Evolutionary conservation across 2,329 filamentous ascomycete species (phyloP).

Genomic region (Cladophialophora carrionii): DNA sequence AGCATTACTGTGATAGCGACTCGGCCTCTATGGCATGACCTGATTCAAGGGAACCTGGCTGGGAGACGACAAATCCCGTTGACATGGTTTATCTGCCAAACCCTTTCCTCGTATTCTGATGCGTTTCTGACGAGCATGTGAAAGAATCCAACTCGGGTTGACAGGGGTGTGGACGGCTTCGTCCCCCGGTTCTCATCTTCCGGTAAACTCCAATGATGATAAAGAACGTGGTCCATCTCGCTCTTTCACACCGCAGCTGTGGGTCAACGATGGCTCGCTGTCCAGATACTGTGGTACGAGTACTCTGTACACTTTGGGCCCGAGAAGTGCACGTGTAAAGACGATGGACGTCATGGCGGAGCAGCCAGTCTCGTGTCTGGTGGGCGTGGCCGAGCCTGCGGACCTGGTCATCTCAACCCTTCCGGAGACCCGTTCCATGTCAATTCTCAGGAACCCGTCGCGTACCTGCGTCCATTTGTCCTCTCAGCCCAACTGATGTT

Average conservation of each 20-base stretch:
- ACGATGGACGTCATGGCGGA: constrained; percentile 1
- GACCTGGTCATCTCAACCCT: background rate
- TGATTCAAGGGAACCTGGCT: background rate
- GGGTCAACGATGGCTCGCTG: background rate
- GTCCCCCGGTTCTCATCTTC: background rate
- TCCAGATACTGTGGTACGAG: background rate
- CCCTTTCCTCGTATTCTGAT: background rate
- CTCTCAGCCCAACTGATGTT: constrained; percentile 18
- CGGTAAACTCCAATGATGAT: constrained; percentile 5
- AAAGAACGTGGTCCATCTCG: constrained; percentile 8
- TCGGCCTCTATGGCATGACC: background rate
- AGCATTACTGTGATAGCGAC: constrained; percentile 14
- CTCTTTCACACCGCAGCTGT: background rate
- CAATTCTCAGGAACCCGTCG: constrained; percentile 31
- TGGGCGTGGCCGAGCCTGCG: background rate
- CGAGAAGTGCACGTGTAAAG: constrained; percentile 12
- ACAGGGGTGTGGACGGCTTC: constrained; percentile 3
- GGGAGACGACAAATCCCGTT: constrained; percentile 4
- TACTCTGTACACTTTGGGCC: background rate
- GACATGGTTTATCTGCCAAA: constrained; percentile 1
- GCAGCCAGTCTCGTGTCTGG: constrained; percentile 2
- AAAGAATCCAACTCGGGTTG: background rate
- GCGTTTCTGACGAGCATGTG: constrained; percentile 8
- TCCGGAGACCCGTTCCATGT: background rate
- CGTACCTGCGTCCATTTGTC: constrained; percentile 33